These are phyloP conservation scores for Eimeria sp. DNA, from an alignment of 169 alveolate species.

Conservation along the genomic window DNA sequence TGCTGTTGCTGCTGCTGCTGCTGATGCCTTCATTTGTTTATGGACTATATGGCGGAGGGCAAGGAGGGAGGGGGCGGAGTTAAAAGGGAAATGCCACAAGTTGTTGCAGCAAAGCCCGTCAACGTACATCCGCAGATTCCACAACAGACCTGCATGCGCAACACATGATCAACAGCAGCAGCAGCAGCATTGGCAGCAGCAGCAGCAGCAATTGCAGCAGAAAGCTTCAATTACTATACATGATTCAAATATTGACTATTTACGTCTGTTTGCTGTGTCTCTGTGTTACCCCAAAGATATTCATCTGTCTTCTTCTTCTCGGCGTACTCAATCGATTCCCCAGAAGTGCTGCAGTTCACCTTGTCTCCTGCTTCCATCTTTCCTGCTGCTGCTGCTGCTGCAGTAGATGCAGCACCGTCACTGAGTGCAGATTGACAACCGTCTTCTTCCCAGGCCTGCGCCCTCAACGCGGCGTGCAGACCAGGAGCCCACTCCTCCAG, in stretches of 20 bases:
- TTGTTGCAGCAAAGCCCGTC: slow-evolving; percentile 68
- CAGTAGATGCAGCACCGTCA: not conserved
- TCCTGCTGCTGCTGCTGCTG: not conserved
- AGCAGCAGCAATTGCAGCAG: not conserved
- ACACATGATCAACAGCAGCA: not conserved
- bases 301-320: no score
- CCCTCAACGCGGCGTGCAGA: not conserved
- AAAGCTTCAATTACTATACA: no score
- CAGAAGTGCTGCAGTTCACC: not conserved
- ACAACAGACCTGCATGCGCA: slow-evolving; percentile 39
- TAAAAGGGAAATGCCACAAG: slow-evolving; percentile 33
- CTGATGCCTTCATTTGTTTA: not conserved
- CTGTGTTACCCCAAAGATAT: no score
- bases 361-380: not conserved
- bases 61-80: slow-evolving; percentile 48
- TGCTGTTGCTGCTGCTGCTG: slow-evolving; percentile 36
- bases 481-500: slow-evolving; percentile 20
- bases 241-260: no score
- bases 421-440: not conserved
- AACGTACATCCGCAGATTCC: slow-evolving; percentile 75
- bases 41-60: slow-evolving; percentile 4
- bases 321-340: no score
- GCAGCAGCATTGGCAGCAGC: not conserved
- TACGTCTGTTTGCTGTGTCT: no score
- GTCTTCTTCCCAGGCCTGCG: not conserved